Percentiles rank a stretch among this genome's conserved stretches.
phyloP scores from a whole-genome alignment of 495 filamentous ascomycete species.

The Aspergillus affinis region DNA sequence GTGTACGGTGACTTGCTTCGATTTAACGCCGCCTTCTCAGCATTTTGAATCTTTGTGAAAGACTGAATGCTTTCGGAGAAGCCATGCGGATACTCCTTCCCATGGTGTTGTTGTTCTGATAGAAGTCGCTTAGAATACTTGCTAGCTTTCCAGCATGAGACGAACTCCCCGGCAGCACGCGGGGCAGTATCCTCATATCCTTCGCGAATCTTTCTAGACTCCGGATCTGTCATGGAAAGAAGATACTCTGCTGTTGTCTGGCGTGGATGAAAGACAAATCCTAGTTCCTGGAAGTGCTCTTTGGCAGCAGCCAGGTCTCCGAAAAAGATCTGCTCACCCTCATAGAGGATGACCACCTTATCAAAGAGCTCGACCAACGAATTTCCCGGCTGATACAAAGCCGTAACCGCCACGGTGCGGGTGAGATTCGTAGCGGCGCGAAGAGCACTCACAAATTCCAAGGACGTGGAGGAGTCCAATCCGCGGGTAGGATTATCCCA shows the following conservation, averaged over 20 bases:
- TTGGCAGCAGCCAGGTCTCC: slow-evolving; percentile 52
- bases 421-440: slow-evolving; percentile 66
- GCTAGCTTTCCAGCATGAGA: slow-evolving; percentile 49
- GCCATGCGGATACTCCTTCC: neutral
- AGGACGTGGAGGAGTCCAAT: slow-evolving; percentile 75
- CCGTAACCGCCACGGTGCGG: slow-evolving; percentile 65
- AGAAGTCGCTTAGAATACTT: slow-evolving; percentile 41
- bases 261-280: slow-evolving; percentile 54
- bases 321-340: slow-evolving; percentile 61
- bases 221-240: slow-evolving; percentile 63
- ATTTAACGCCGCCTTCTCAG: slow-evolving; percentile 17
- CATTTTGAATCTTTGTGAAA: slow-evolving; percentile 28
- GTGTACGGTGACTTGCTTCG: slow-evolving; percentile 24
- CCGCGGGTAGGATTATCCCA: slow-evolving; percentile 86
- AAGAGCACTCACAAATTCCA: slow-evolving; percentile 66
- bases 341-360: slow-evolving; percentile 57
- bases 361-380: slow-evolving; percentile 42
- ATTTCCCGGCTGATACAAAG: slow-evolving; percentile 66
- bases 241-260: slow-evolving; percentile 65
- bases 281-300: slow-evolving; percentile 55
- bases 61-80: slow-evolving; percentile 26
- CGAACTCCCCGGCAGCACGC: slow-evolving; percentile 63
- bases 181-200: slow-evolving; percentile 62
- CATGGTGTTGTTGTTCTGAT: slow-evolving; percentile 23
- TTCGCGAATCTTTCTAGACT: slow-evolving; percentile 52